Evolutionary conservation across 2,329 filamentous ascomycete species (phyloP).

Genomic region (Pseudogymnoascus sp.): DNA sequence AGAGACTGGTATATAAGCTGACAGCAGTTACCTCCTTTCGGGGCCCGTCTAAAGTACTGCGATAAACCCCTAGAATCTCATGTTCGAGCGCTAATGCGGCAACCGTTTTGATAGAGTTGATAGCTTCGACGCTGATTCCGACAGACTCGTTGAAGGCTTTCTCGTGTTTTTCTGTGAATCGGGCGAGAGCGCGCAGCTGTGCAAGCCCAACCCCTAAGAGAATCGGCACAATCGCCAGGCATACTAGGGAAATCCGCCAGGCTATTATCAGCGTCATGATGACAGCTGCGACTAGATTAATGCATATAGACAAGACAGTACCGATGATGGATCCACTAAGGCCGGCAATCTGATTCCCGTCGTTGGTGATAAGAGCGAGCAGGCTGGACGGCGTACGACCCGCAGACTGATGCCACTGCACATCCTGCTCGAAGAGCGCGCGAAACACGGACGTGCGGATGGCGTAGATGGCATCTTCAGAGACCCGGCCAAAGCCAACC

Average conservation of each 20-base stretch:
- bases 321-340: slow-evolving; percentile 66
- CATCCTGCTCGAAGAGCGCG: slow-evolving; percentile 57
- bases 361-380: slow-evolving; percentile 62
- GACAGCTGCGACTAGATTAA: slow-evolving; percentile 63
- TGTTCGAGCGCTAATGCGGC: slow-evolving; percentile 52
- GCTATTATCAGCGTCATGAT: slow-evolving; percentile 63
- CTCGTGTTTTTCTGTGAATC: slow-evolving; percentile 57
- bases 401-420: slow-evolving; percentile 66
- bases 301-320: slow-evolving; percentile 58
- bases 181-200: slow-evolving; percentile 56
- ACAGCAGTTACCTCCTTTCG: slow-evolving; percentile 38
- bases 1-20: slow-evolving; percentile 38
- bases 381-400: slow-evolving; percentile 55
- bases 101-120: slow-evolving; percentile 53
- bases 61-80: slow-evolving; percentile 42
- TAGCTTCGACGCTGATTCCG: slow-evolving; percentile 54
- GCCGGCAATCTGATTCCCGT: slow-evolving; percentile 59
- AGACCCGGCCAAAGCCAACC: slow-evolving; percentile 46
- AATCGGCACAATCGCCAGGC: slow-evolving; percentile 60
- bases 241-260: slow-evolving; percentile 70
- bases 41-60: slow-evolving; percentile 37
- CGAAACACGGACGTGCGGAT: slow-evolving; percentile 58
- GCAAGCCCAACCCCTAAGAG: slow-evolving; percentile 63
- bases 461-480: slow-evolving; percentile 59
- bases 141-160: slow-evolving; percentile 58